Percentiles rank a stretch among this genome's conserved stretches.
phyloP scores from a whole-genome alignment of 2,329 filamentous ascomycete species.

The Colletotrichum coccodes region DNA sequence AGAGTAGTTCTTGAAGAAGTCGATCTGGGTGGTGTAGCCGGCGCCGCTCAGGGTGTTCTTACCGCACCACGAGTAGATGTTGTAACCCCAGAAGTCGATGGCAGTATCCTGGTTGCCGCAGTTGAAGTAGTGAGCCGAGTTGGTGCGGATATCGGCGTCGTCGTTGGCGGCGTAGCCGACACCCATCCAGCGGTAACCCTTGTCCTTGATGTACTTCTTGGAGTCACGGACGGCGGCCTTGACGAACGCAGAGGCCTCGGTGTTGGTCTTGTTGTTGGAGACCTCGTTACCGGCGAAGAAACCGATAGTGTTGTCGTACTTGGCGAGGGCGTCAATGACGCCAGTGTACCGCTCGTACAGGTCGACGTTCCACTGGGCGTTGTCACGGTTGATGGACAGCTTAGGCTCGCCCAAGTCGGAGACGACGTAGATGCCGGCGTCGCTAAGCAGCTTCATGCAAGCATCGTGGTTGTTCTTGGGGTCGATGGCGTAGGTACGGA shows the following conservation, averaged over 20 bases:
- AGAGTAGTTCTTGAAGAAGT: constrained; percentile 89
- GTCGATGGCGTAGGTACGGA: constrained; percentile 95
- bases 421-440: constrained; percentile 94
- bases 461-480: constrained; percentile 79
- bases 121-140: constrained; percentile 94
- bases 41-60: constrained; percentile 80
- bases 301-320: constrained; percentile 92
- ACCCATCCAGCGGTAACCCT: constrained; percentile 81
- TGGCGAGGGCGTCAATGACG: constrained; percentile 83
- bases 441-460: constrained; percentile 86
- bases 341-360: constrained; percentile 84
- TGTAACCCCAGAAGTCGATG: constrained; percentile 99
- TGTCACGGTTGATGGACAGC: constrained; percentile 85
- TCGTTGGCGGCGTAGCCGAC: constrained; percentile 98
- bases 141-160: constrained; percentile 81
- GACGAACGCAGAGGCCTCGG: constrained; percentile 89
- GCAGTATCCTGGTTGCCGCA: constrained; percentile 74
- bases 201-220: constrained; percentile 90
- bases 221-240: constrained; percentile 97
- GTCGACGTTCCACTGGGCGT: constrained; percentile 80
- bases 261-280: constrained; percentile 89
- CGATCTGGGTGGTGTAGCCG: constrained; percentile 82
- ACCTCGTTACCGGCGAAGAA: constrained; percentile 99
- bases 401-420: constrained; percentile 87
- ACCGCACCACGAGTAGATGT: constrained; percentile 99